Evolutionary conservation across 306 rosid genomes (phyloP), one percentile per base, ranked within the genome.

Genomic region (Rubus parviflorus): DNA sequence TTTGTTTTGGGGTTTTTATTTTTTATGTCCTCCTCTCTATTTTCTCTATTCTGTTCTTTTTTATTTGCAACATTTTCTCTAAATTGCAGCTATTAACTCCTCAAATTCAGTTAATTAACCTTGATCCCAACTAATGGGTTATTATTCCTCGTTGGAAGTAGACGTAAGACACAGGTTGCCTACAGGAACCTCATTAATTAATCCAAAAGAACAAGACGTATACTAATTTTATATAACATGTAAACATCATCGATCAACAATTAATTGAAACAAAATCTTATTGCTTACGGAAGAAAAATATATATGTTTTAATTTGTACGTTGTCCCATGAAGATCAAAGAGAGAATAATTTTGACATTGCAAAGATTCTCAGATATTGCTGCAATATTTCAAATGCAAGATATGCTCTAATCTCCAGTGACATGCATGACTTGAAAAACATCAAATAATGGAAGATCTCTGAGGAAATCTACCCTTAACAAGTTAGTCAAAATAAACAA

Each of bases 361-460:
- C 35, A 30, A 56, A 56, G 62, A 9, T 57, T 22, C 37, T 22
- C 63, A 22, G 16, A 57, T 23, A 1, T 30, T 30, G 35, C 63
- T 57, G 63, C 37, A 57, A 57, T 22, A 22, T 57, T 57, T 57
- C 35, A 57, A 23, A 57, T 57, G 63, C 63, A 57, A n/a, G 63
- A 57, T 57, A 11, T 57, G 35, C 16, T 57, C 63, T 4, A 20
- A 30, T 30, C 35, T 3, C 6, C 10, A 22, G 63, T 57, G 22
- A 57, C 35, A 30, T 30, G 35, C 63, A 57, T 57, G 16, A 57
- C 25, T 57, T 57, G 37, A 22, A 57, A 57, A 57, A 57, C 63
- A 57, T 57, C 63, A 57, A 30, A 30, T 30, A 30, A 30, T 30
- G 35, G 35, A 8, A n/a, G 37, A 56, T 56, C 8, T 56, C 37